Evolutionary conservation across 2,329 filamentous ascomycete species (phyloP).

Genomic region (Paecilomyces sp.): DNA sequence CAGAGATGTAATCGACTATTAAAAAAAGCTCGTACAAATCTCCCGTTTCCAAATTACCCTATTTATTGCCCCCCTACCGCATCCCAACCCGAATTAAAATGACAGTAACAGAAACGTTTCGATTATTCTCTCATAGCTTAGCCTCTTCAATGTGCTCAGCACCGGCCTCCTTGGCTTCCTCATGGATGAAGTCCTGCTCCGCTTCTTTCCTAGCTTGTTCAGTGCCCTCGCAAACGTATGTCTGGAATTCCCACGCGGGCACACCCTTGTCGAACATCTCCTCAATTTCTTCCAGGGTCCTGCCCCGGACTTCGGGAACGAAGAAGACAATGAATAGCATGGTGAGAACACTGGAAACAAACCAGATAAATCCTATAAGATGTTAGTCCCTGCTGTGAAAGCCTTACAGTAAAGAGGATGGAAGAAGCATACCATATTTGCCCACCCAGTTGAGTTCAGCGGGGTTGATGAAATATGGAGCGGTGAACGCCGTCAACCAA

Average conservation of each 20-base stretch:
- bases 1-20: too few relatives aligned
- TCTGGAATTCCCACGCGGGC: constrained; percentile 1
- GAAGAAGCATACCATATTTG: constrained; percentile 8
- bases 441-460: constrained; percentile 29
- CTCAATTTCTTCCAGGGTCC: constrained; percentile 18
- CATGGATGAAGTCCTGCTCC: not conserved
- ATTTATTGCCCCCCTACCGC: not conserved
- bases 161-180: not conserved
- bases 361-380: constrained; percentile 31
- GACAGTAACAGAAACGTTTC: not conserved
- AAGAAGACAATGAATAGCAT: constrained; percentile 23
- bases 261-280: constrained; percentile 3
- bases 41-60: too few relatives aligned
- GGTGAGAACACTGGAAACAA: constrained; percentile 27
- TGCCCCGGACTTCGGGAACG: constrained; percentile 21
- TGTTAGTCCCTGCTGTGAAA: not conserved
- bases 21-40: too few relatives aligned
- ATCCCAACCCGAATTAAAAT: not conserved
- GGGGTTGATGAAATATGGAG: constrained; percentile 39
- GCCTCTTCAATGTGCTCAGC: not conserved
- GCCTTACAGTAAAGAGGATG: not conserved
- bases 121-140: not conserved
- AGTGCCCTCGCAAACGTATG: constrained; percentile 1
- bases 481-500: constrained; percentile 34
- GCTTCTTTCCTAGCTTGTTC: not conserved